Base-by-base conservation (phyloP, 805 yeast species). In the Debaryomyces castellii region DNA sequence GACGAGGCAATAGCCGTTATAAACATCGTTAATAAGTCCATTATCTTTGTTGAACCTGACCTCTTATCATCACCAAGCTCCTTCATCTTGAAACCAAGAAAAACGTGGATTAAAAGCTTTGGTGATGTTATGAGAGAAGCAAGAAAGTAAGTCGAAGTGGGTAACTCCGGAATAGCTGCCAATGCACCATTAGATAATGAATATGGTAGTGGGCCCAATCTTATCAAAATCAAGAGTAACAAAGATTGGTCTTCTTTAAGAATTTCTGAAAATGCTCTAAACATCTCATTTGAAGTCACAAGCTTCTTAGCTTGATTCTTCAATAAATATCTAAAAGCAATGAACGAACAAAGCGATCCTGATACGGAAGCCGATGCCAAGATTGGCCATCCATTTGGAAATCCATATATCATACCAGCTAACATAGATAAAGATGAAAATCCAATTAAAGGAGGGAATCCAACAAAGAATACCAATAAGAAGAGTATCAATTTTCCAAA, bases 181-280 rank as follows among this genome's bases (percentile, higher is more conserved):
- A 94, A 73, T 0, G 96, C 97, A 3, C 97, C 97, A 58, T 92
- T 92, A 0, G 94, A 85, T 25, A 92, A 69, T 2, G 97, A 89
- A 61, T 90, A 94, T 0, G 98, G 98, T 56, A 92, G 77, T 0
- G 99, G 99, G 54, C 97, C 89, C 46, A 92, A 64, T 45, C 97
- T 73, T 23, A 92, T 76, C 59, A 92, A 71, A 43, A 86, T 78
- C 43, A 92, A 64, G 20, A 94, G 65, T 51, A 82, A 62, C 46
- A 90, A 76, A 16, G 72, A 63, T 52, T 85, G 84, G 45, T 80
- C 78, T 47, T 89, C 95, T 53, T 77, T 81, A 48, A 92, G 63
- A 4, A 89, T 86, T 44, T 83, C 81, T 0, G 88, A 77, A 51
- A 94, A 78, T 0, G 96, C 89, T 51, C 83, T 77, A 51, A 94